Conservation (phyloP, 2,329 filamentous ascomycete species). For the Aspergillus jensenii region DNA sequence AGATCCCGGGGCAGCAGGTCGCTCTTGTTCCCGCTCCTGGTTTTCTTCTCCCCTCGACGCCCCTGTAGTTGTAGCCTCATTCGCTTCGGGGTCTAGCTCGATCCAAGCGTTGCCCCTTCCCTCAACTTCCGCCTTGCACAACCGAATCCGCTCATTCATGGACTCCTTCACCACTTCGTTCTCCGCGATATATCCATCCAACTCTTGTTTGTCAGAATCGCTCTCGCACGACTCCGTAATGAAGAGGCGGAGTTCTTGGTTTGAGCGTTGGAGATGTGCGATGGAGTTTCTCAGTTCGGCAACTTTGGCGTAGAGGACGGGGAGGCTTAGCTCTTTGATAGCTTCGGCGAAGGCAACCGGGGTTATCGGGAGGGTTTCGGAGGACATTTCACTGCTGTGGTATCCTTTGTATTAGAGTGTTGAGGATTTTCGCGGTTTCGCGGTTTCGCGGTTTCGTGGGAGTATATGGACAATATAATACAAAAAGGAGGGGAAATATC, state of each 20-base stretch:
- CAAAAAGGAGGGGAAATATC: neutral
- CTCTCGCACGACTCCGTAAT: conserved; percentile 50
- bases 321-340: conserved; percentile 57
- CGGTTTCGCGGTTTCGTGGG: no score
- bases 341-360: conserved; percentile 55
- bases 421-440: no score
- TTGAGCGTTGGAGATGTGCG: conserved; percentile 57
- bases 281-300: conserved; percentile 62
- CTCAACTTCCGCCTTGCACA: conserved; percentile 55
- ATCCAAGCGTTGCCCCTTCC: conserved; percentile 56
- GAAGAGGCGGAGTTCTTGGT: conserved; percentile 56
- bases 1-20: neutral
- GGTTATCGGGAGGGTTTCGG: conserved; percentile 49
- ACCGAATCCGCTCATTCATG: conserved; percentile 55
- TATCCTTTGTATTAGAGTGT: neutral
- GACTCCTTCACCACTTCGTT: conserved; percentile 57
- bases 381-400: conserved; percentile 44
- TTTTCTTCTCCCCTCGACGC: neutral
- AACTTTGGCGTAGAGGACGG: conserved; percentile 60
- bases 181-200: conserved; percentile 50
- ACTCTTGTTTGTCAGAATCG: conserved; percentile 44
- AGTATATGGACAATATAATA: neutral
- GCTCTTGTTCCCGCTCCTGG: conserved; percentile 1
- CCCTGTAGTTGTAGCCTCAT: conserved; percentile 18
- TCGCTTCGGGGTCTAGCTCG: conserved; percentile 24